These are phyloP conservation scores for Mycena rebaudengoi DNA, from an alignment of 768 basidiomycete species.

Conservation along the genomic window DNA sequence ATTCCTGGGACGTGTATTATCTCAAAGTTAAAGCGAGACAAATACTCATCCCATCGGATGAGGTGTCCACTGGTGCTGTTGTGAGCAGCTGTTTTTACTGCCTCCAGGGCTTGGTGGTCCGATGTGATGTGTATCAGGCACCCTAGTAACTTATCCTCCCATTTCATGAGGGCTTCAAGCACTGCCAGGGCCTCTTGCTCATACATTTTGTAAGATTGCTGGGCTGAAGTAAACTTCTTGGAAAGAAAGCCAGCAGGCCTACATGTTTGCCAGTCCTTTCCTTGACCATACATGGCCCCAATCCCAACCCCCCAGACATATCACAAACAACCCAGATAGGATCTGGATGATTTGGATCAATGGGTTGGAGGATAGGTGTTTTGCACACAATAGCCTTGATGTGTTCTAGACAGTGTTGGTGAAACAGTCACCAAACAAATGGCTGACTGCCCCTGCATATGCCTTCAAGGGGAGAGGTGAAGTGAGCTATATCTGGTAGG, in stretches of 20 bases:
- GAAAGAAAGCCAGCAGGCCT: background rate
- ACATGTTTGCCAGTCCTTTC: background rate
- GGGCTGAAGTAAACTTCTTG: background rate
- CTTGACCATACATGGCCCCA: background rate
- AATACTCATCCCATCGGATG: background rate
- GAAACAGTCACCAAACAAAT: conserved; percentile 34
- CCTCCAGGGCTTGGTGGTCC: background rate
- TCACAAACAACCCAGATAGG: background rate
- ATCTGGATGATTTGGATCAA: background rate
- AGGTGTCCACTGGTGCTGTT: background rate
- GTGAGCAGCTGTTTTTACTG: background rate
- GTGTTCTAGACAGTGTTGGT: conserved; percentile 25
- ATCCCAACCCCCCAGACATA: background rate
- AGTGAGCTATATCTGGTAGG: conserved; percentile 36
- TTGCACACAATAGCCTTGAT: background rate
- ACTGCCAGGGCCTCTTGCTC: conserved; percentile 26
- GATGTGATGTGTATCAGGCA: background rate
- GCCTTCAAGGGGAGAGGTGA: conserved; percentile 28
- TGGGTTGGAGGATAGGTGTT: background rate
- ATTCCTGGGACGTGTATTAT: background rate
- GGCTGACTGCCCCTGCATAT: conserved; percentile 27
- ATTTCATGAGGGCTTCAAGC: conserved; percentile 30
- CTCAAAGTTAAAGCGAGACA: conserved; percentile 25
- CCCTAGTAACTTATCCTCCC: conserved; percentile 36
- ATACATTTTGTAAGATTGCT: conserved; percentile 8